Conservation (phyloP, 257 asterid genomes). For the Fraxinus cuspidata region DNA sequence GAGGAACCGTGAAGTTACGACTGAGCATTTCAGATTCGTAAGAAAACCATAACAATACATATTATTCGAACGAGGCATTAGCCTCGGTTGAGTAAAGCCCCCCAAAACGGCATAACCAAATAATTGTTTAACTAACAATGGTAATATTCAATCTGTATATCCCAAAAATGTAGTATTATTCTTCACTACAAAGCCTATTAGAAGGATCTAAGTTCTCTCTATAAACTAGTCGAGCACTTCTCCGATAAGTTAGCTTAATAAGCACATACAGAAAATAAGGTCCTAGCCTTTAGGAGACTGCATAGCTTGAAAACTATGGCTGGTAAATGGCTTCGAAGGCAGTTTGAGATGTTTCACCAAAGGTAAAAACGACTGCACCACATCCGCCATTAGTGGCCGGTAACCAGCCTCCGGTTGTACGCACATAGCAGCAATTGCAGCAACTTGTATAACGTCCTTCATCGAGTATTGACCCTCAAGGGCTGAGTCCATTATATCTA, state of each 20-base stretch:
- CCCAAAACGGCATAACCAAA: too few species aligned
- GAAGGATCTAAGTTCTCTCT: background rate
- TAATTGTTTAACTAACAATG: too few species aligned
- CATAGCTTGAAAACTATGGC: conserved; percentile 35
- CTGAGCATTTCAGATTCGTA: too few species aligned
- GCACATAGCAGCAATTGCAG: conserved; percentile 92
- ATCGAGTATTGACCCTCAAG: conserved; percentile 76
- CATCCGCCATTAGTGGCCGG: conserved; percentile 86
- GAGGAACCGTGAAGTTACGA: too few species aligned
- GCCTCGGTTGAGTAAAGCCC: too few species aligned
- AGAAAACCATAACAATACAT: too few species aligned
- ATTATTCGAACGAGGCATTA: too few species aligned
- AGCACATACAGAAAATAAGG: background rate
- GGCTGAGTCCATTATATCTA: conserved; percentile 75
- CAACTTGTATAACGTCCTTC: conserved; percentile 87
- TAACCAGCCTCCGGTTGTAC: conserved; percentile 90
- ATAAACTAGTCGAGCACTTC: background rate
- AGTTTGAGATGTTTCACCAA: conserved; percentile 57
- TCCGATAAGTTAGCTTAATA: background rate
- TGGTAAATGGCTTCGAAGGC: conserved; percentile 42
- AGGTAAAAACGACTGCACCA: conserved; percentile 83
- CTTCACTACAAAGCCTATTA: background rate
- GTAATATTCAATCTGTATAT: too few species aligned
- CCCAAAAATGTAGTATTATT: too few species aligned
- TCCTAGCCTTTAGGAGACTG: conserved; percentile 52